A percentile compares a stretch with the other conserved stretches of the same genome.
These are phyloP conservation scores for Aspergillus udagawae DNA, from an alignment of 2,329 filamentous ascomycete genomes.

Conservation along the genomic window DNA sequence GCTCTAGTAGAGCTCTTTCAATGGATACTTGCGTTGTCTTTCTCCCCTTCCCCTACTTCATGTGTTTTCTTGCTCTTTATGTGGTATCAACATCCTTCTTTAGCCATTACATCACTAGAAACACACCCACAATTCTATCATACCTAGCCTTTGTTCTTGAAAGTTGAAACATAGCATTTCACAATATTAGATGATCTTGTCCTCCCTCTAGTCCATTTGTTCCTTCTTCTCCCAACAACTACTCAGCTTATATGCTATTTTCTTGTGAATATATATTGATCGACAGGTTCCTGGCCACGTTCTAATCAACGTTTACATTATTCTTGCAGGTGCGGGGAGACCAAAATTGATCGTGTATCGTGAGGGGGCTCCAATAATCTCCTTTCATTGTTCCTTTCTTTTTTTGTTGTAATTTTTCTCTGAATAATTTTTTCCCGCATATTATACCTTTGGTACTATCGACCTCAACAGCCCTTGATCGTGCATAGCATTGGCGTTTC, in stretches of 20 bases:
- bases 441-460: background rate
- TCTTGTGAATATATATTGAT: slow-evolving; percentile 1
- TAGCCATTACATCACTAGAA: slow-evolving; percentile 1
- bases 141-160: background rate
- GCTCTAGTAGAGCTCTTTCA: background rate
- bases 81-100: background rate
- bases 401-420: background rate
- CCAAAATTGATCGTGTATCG: slow-evolving; percentile 3
- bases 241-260: background rate
- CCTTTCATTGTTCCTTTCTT: background rate
- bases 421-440: background rate
- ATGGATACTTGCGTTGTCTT: background rate
- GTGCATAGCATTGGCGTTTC: background rate
- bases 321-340: slow-evolving; percentile 6
- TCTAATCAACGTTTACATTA: background rate
- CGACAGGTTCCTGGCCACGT: background rate
- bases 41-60: background rate
- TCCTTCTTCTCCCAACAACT: slow-evolving; percentile 4
- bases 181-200: background rate
- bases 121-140: background rate
- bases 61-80: background rate
- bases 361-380: slow-evolving; percentile 1
- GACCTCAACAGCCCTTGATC: background rate
- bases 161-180: background rate
- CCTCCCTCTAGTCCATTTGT: background rate